phyloP scores from a whole-genome alignment of 768 basidiomycete genomes.

The Podaxis mareebaensis region DNA sequence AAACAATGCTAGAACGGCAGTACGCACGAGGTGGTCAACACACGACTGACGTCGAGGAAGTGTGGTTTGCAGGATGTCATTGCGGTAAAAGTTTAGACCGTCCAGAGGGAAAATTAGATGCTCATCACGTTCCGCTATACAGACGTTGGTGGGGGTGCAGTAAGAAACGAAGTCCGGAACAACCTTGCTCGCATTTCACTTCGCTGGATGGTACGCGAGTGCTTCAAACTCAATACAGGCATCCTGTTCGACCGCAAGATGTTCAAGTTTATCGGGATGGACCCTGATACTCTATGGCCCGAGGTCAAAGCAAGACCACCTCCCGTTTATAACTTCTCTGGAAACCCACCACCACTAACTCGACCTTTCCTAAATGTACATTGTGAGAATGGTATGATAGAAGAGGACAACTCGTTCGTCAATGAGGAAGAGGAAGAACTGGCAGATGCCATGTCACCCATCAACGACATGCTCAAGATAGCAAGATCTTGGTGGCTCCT shows the following conservation, averaged over 20 bases:
- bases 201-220: constrained; percentile 76
- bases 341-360: constrained; percentile 21
- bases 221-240: constrained; percentile 55
- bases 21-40: constrained; percentile 34
- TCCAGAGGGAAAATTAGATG: background rate
- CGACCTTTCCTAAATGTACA: constrained; percentile 20
- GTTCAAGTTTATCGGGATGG: constrained; percentile 47
- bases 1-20: constrained; percentile 38
- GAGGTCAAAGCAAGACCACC: constrained; percentile 40
- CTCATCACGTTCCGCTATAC: constrained; percentile 2
- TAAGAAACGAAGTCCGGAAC: constrained; percentile 54
- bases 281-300: constrained; percentile 45
- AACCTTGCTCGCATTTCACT: constrained; percentile 71
- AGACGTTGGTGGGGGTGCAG: constrained; percentile 80
- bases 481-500: constrained; percentile 63
- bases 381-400: constrained; percentile 24
- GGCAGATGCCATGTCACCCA: constrained; percentile 48
- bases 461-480: constrained; percentile 59
- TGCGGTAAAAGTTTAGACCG: constrained; percentile 42
- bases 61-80: constrained; percentile 81
- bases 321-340: constrained; percentile 34
- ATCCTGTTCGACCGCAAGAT: constrained; percentile 56
- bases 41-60: constrained; percentile 67
- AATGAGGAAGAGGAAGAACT: constrained; percentile 64
- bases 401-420: constrained; percentile 32